Percentiles rank a stretch among this genome's conserved stretches.
These are phyloP conservation scores for Pistacia atlantica DNA, from an alignment of 345 rosid species.

Conservation along the genomic window DNA sequence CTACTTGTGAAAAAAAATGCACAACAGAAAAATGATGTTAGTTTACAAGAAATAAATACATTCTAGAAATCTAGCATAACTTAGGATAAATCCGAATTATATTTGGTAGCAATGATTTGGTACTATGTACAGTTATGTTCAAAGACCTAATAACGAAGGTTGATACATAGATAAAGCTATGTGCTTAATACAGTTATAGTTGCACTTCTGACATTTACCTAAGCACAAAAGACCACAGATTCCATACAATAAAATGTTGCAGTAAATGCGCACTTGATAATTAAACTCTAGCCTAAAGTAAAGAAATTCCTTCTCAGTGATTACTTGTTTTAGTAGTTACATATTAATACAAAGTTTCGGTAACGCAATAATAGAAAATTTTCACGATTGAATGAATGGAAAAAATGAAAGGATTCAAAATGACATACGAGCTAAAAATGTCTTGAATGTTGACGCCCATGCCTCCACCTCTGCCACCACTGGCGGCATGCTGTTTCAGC, in stretches of 20 bases:
- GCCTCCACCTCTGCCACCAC: conserved; percentile 82
- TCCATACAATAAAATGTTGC: neutral
- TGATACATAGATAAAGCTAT: neutral
- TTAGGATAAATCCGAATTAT: too few relatives aligned
- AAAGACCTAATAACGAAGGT: neutral
- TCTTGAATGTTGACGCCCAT: conserved; percentile 71
- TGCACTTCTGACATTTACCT: neutral
- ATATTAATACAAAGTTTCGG: neutral
- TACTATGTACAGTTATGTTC: too few relatives aligned
- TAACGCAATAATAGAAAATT: neutral
- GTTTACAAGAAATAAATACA: too few relatives aligned
- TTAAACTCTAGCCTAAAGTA: too few relatives aligned
- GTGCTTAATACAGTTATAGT: neutral
- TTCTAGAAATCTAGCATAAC: too few relatives aligned
- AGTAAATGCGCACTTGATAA: too few relatives aligned
- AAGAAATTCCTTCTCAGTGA: neutral
- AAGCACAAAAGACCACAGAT: neutral
- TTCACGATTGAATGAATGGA: neutral
- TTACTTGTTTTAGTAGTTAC: neutral
- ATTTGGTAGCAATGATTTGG: too few relatives aligned
- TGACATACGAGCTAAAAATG: conserved; percentile 57
- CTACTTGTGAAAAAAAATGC: too few relatives aligned
- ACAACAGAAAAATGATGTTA: too few relatives aligned
- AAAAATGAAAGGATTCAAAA: neutral
- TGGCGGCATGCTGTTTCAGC: conserved; percentile 87